Base-by-base conservation (phyloP, 1,139 yeast genomes). In the Candida frijolesensis region DNA sequence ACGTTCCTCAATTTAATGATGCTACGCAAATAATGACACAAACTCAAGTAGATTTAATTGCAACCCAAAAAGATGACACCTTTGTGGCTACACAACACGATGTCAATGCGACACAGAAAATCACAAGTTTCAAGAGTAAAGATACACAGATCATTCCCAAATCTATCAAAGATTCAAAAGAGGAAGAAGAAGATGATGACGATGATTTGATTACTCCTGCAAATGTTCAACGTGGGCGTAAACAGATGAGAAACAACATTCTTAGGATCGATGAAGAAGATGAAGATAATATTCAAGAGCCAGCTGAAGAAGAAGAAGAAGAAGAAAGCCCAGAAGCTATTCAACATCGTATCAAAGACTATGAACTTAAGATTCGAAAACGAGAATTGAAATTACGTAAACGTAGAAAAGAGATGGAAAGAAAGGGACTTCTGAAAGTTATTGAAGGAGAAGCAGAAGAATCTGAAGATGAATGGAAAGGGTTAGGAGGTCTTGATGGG, bases 391-490 rank as follows among this genome's bases (percentile, higher is more conserved):
- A 62, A 55, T 61, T 68, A 12, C 67, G 75, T 35, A 68, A 67
- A 54, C 69, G 66, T 51, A 71, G 83, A 56, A 72, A 69, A 57
- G 84, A 79, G 57, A 68, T 80, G 68, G 84, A 76, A 57, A 68
- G 76, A 41, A 74, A 72, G 53, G 86, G 85, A 0, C 64, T 82
- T 32, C 73, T 74, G 51, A 71, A 73, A n/a, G 72, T 85, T 18
- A 73, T 87, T 54, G 92, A 88, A 55, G 88, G 87, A 42, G 97
- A 92, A 72, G 99, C 99, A 43, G 95, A 84, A 58, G 98, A 94
- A 72, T 89, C 97, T 40, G 98, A 94, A 56, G 98, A 92, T 72
- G 97, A 92, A 71, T 92, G 96, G 92, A 85, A 84, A 46, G 97
- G 97, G 1, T 64, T 89, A 50, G 97, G 96, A 50, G 97, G 97